Base-by-base conservation (phyloP, 2,329 filamentous ascomycete genomes). In the Lachnellula suecica region DNA sequence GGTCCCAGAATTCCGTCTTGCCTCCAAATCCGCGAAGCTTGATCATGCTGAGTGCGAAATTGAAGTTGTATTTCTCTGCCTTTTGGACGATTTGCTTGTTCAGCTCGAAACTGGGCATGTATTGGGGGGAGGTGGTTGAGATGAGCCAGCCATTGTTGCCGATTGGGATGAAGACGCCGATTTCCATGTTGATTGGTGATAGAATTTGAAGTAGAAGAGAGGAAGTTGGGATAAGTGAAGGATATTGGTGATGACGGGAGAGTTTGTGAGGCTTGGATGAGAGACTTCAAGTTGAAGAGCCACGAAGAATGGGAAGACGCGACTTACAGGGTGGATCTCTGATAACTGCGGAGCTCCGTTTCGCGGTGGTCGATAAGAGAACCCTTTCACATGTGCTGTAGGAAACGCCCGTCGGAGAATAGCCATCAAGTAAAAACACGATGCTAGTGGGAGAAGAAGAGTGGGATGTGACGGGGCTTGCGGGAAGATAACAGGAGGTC, bases 121-220 rank as follows among this genome's bases (percentile, higher is more conserved):
- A 68, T 50, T 68, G 66, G 2, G 67, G 67, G 3, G 66, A 57
- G 20, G 59, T 66, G 23, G 61, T 64, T 5, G 64, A 67, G 49
- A 69, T 66, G 23, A 68, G 59, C 66, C 66, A 69, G 17, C 67
- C 66, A 61, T 69, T 67, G 57, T 68, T 69, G 48, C 66, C 65
- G 29, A 60, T 60, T 17, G 58, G 58, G 42, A 60, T 56, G 49
- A 60, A 60, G 19, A 60, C 53, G 3, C 58, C 53, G 45, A 60
- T 58, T 50, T 60, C 31, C 57, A 59, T 59, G 23, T 40, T 54
- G 45, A 35, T 44, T 24, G 29, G 10, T 11, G 25, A 10, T 19
- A 42, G 15, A 29, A 11, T 11, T 48, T 48, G 15, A 41, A 31
- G 17, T 23, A 1, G 41, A 9, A n/a, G 41, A 10, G 34, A 34